These are phyloP conservation scores for Pistacia vera DNA, from an alignment of 345 rosid genomes.

Conservation along the genomic window DNA sequence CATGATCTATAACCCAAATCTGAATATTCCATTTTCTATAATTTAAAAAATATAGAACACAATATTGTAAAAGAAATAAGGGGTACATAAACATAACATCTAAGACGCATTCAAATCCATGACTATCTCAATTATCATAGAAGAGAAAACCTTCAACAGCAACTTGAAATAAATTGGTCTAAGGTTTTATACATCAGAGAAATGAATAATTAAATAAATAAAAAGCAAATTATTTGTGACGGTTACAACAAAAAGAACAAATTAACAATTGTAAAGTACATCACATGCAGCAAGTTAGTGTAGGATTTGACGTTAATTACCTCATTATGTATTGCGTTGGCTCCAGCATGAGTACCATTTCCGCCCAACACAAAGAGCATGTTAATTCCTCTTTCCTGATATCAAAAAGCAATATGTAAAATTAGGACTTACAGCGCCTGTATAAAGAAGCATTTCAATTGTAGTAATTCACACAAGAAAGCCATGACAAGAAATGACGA, in stretches of 20 bases:
- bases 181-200: not conserved
- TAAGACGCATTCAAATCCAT: not conserved
- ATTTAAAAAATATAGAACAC: not conserved
- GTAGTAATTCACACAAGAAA: slow-evolving; percentile 6
- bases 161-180: not conserved
- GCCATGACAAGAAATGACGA: not conserved
- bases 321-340: slow-evolving; percentile 96
- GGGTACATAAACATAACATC: not conserved
- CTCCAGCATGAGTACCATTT: slow-evolving; percentile 99
- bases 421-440: slow-evolving; percentile 10
- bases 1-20: not conserved
- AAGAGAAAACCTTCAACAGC: slow-evolving; percentile 1
- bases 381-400: slow-evolving; percentile 94
- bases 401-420: slow-evolving; percentile 19
- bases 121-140: not conserved
- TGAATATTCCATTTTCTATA: not conserved
- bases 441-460: slow-evolving; percentile 2
- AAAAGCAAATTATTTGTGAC: not conserved
- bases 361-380: slow-evolving; percentile 99
- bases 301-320: slow-evolving; percentile 32
- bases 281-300: not conserved
- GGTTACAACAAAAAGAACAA: not conserved
- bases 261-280: not conserved
- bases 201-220: not conserved
- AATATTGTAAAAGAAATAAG: not conserved